Percentiles rank a stretch among this genome's conserved stretches.
Evolutionary conservation across 495 filamentous ascomycete species (phyloP).

Genomic region (Hyaloscypha bicolor): DNA sequence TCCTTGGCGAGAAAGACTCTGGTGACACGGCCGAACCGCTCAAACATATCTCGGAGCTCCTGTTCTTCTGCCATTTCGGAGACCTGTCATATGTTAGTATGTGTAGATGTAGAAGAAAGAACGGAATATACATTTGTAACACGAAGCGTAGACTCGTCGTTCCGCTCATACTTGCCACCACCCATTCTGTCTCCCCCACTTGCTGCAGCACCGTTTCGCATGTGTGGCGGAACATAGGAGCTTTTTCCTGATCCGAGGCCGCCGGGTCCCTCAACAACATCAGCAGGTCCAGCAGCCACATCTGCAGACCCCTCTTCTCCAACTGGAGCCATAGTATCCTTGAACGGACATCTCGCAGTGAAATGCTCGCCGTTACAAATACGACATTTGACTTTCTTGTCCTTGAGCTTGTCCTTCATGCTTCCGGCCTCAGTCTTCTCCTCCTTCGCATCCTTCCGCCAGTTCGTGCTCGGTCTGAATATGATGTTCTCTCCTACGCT

Average conservation of each 20-base stretch:
- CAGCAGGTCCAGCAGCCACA: conserved; percentile 55
- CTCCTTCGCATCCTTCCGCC: conserved; percentile 85
- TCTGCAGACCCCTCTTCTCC: conserved; percentile 52
- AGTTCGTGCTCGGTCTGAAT: conserved; percentile 87
- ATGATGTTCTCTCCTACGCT: conserved; percentile 95
- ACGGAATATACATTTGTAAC: conserved; percentile 1
- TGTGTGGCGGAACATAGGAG: conserved; percentile 90
- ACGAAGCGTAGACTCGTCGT: conserved; percentile 58
- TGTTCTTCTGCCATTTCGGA: conserved; percentile 95
- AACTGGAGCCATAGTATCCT: conserved; percentile 66
- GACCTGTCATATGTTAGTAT: conserved; percentile 56
- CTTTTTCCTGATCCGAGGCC: conserved; percentile 67
- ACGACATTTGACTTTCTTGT: conserved; percentile 99
- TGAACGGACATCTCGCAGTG: conserved; percentile 81
- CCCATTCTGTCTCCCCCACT: conserved; percentile 84
- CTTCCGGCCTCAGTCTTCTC: conserved; percentile 69
- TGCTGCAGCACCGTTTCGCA: conserved; percentile 67
- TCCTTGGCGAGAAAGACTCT: conserved; percentile 98
- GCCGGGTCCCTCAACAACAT: conserved; percentile 40
- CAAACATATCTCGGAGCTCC: conserved; percentile 96
- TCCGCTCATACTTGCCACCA: conserved; percentile 84
- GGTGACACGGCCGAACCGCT: conserved; percentile 93
- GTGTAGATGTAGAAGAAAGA: background rate
- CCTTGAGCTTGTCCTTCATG: conserved; percentile 91
- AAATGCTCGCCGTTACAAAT: conserved; percentile 99